Percentiles rank a stretch among this genome's conserved stretches.
phyloP scores from a whole-genome alignment of 371 early-diverging fungal genomes.

The Chytridium lagenaria region DNA sequence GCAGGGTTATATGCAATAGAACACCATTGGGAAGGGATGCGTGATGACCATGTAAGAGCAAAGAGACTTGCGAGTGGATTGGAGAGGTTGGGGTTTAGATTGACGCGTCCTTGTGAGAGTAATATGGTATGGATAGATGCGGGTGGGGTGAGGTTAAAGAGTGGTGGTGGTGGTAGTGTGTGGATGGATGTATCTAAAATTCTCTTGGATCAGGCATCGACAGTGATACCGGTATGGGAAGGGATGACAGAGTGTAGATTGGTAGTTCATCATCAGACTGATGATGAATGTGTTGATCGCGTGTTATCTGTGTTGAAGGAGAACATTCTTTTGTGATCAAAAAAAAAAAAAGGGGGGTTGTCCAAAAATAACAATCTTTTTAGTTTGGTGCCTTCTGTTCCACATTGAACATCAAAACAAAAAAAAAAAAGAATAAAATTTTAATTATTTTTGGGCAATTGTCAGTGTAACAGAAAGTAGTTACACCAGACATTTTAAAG shows the following conservation, averaged over 20 bases:
- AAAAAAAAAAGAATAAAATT: no score
- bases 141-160: conserved; percentile 54
- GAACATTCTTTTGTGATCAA: no score
- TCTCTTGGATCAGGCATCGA: no score
- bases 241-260: conserved; percentile 35
- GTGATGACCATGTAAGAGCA: conserved; percentile 72
- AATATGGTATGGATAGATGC: conserved; percentile 90
- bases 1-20: conserved; percentile 72
- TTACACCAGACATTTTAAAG: no score
- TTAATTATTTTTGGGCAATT: no score
- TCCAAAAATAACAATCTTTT: no score
- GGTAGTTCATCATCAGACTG: conserved; percentile 80
- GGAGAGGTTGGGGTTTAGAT: conserved; percentile 62
- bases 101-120: conserved; percentile 77
- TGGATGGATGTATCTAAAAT: no score
- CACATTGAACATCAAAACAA: no score
- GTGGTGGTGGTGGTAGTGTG: conserved; percentile 67
- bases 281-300: background rate
- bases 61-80: conserved; percentile 68
- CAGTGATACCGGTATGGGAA: no score
- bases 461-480: no score
- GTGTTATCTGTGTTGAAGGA: background rate
- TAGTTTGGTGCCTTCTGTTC: no score
- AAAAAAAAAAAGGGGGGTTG: no score
- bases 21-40: conserved; percentile 64